Percentiles rank a stretch among this genome's conserved stretches.
Evolutionary conservation across 75 land plant species (phyloP).

Genomic region (Cryptomeria japonica): DNA sequence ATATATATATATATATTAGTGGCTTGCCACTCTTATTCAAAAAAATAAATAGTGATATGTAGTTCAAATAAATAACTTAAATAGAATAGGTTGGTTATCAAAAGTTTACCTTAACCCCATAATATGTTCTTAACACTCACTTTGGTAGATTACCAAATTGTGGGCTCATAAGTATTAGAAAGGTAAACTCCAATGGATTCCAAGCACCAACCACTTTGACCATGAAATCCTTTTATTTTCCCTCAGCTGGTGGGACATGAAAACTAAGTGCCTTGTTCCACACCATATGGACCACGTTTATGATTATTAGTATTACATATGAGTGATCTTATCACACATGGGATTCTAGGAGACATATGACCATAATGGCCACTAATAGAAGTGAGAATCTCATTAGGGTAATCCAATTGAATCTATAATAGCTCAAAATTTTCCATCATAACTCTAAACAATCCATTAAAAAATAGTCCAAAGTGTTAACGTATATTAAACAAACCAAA

Average conservation of each 20-base stretch:
- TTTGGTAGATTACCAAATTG: background rate
- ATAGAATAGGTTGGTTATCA: no score
- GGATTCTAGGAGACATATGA: background rate
- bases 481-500: no score
- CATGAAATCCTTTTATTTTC: slow-evolving; percentile 39
- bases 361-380: slow-evolving; percentile 48
- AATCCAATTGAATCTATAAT: slow-evolving; percentile 30
- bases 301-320: slow-evolving; percentile 34
- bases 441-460: background rate
- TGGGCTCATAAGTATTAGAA: background rate
- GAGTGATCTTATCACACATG: slow-evolving; percentile 27
- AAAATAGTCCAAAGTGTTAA: background rate
- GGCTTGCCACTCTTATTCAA: no score
- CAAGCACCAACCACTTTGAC: slow-evolving; percentile 39
- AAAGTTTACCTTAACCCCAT: background rate
- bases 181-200: slow-evolving; percentile 49
- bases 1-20: no score
- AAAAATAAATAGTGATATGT: no score
- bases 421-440: background rate
- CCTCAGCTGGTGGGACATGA: slow-evolving; percentile 37
- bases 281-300: slow-evolving; percentile 54
- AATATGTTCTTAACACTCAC: background rate
- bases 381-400: slow-evolving; percentile 45
- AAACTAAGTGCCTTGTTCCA: slow-evolving; percentile 46
- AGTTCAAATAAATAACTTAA: no score